phyloP scores from a whole-genome alignment of 768 basidiomycete genomes.

The Exsudoporus frostii region DNA sequence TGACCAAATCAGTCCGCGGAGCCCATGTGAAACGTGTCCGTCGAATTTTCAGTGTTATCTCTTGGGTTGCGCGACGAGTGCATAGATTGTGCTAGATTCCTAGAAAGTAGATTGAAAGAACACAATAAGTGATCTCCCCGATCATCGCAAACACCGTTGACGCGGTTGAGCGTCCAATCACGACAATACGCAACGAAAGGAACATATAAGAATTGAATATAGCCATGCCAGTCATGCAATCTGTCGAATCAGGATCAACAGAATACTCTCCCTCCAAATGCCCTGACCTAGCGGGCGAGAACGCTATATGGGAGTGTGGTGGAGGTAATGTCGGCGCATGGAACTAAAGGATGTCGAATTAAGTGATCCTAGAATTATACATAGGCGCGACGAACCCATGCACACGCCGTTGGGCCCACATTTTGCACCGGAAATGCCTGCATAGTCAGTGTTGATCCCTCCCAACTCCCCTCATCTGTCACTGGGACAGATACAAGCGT shows the following conservation, averaged over 20 bases:
- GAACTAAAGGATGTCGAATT: conserved; percentile 6
- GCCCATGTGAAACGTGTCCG: too few relatives aligned
- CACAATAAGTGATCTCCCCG: too few relatives aligned
- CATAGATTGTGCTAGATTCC: too few relatives aligned
- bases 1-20: not conserved
- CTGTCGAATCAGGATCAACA: conserved; percentile 7
- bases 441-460: conserved; percentile 21
- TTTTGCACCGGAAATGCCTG: conserved; percentile 21
- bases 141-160: conserved; percentile 19
- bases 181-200: not conserved
- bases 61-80: too few relatives aligned
- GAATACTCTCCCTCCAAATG: conserved; percentile 34
- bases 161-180: not conserved
- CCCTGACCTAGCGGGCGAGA: too few relatives aligned
- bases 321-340: conserved; percentile 13
- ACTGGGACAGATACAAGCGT: conserved; percentile 36
- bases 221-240: conserved; percentile 33
- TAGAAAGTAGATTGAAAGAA: conserved; percentile 17
- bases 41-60: too few relatives aligned
- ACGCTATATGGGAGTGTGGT: too few relatives aligned
- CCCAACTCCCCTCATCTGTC: conserved; percentile 26
- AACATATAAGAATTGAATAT: conserved; percentile 8
- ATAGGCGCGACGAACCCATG: conserved; percentile 20
- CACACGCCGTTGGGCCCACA: conserved; percentile 24
- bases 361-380: not conserved